phyloP scores from a whole-genome alignment of 352 stramenopile species.

The Globisporangium nunn region DNA sequence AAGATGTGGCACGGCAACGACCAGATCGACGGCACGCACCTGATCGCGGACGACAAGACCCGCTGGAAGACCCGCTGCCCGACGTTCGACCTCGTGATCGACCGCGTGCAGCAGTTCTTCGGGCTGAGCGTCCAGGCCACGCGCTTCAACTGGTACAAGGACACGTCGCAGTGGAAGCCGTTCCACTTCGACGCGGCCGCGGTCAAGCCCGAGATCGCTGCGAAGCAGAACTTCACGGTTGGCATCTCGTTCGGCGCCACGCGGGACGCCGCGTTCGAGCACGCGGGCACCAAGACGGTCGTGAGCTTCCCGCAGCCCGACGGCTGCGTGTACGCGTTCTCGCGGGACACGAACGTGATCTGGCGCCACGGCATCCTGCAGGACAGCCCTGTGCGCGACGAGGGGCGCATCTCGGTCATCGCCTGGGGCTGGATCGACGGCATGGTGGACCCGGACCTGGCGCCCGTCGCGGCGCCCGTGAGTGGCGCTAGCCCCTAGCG shows the following conservation, averaged over 20 bases:
- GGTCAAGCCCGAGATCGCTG: slow-evolving; percentile 90
- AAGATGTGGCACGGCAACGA: slow-evolving; percentile 83
- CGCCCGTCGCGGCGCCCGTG: not conserved
- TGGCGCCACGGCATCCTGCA: slow-evolving; percentile 91
- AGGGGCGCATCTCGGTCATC: slow-evolving; percentile 93
- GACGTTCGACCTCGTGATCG: slow-evolving; percentile 78
- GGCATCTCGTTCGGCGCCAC: slow-evolving; percentile 90
- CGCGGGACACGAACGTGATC: slow-evolving; percentile 90
- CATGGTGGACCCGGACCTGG: slow-evolving; percentile 31
- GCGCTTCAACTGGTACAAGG: slow-evolving; percentile 95
- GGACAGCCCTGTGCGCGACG: slow-evolving; percentile 73
- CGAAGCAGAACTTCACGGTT: slow-evolving; percentile 94
- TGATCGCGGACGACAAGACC: slow-evolving; percentile 89
- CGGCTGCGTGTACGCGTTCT: slow-evolving; percentile 90
- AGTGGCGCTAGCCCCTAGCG: not conserved
- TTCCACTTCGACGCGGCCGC: slow-evolving; percentile 91
- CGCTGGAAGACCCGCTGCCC: slow-evolving; percentile 68
- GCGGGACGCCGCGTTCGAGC: slow-evolving; percentile 89
- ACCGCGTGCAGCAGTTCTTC: slow-evolving; percentile 87
- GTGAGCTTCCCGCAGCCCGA: slow-evolving; percentile 92
- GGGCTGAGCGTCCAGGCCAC: slow-evolving; percentile 83
- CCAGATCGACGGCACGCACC: slow-evolving; percentile 90
- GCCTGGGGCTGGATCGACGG: slow-evolving; percentile 87
- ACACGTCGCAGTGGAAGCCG: slow-evolving; percentile 91
- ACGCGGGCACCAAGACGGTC: slow-evolving; percentile 71